These are phyloP conservation scores for Candida ipomoeae DNA, from an alignment of 805 yeast species.

Conservation along the genomic window DNA sequence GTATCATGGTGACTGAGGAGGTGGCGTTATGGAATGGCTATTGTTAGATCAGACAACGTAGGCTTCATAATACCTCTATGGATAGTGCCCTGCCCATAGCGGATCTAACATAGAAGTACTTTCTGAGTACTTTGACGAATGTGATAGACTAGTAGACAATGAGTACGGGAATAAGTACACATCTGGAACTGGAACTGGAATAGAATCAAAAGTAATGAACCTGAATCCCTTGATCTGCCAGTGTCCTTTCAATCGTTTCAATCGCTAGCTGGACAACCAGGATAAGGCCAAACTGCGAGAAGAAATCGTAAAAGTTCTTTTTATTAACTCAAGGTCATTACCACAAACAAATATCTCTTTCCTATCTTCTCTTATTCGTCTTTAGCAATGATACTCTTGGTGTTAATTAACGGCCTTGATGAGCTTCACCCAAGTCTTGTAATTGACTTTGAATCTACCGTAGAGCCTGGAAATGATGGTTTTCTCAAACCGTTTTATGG, in stretches of 20 bases:
- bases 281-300: constrained; percentile 82
- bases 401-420: constrained; percentile 78
- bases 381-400: constrained; percentile 94
- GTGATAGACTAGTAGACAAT: no score
- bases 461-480: constrained; percentile 69
- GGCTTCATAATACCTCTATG: no score
- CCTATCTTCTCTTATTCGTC: constrained; percentile 96
- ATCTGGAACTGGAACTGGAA: no score
- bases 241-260: constrained; percentile 98
- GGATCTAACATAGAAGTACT: no score
- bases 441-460: constrained; percentile 62
- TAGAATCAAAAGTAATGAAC: constrained; percentile 86
- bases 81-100: no score
- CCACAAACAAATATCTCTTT: constrained; percentile 97
- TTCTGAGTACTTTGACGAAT: no score
- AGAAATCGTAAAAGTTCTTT: constrained; percentile 79
- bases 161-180: no score
- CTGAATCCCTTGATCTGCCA: constrained; percentile 97
- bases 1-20: no score
- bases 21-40: no score
- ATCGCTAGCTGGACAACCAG: constrained; percentile 96
- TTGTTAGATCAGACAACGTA: no score
- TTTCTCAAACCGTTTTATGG: constrained; percentile 74
- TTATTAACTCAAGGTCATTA: constrained; percentile 92
- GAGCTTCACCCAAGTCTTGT: constrained; percentile 61